A percentile compares a stretch with the other conserved stretches of the same genome.
These are phyloP conservation scores for Arthrobotrys megalospora DNA, from an alignment of 2,329 filamentous ascomycete genomes.

Conservation along the genomic window DNA sequence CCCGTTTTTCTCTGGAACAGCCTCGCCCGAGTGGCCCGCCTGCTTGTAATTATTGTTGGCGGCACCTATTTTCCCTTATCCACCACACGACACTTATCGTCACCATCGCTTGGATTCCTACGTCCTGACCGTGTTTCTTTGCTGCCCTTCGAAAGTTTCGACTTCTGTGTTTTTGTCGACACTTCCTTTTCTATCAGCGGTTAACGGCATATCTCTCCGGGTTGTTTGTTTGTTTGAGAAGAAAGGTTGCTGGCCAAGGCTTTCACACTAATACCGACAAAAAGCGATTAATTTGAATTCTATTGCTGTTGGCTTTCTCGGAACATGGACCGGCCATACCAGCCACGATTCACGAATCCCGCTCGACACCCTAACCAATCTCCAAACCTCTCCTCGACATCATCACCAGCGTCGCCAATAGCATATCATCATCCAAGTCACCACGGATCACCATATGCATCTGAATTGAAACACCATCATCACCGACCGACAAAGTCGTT, in stretches of 20 bases:
- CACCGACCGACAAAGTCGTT: constrained; percentile 57
- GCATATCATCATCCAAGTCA: constrained; percentile 54
- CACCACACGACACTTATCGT: constrained; percentile 61
- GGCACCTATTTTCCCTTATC: constrained; percentile 59
- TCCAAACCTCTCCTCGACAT: constrained; percentile 57
- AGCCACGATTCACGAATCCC: constrained; percentile 57
- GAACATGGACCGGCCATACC: constrained; percentile 61
- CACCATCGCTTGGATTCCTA: constrained; percentile 37
- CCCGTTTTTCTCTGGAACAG: constrained; percentile 59
- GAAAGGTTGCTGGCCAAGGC: constrained; percentile 47
- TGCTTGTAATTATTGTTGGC: constrained; percentile 52
- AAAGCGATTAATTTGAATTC: constrained; percentile 28
- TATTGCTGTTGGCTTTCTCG: constrained; percentile 36
- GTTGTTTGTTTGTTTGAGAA: constrained; percentile 40
- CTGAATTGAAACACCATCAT: constrained; percentile 56
- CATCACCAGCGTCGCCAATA: constrained; percentile 57
- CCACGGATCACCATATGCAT: constrained; percentile 50
- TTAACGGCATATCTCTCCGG: constrained; percentile 19
- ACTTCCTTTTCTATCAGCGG: constrained; percentile 22
- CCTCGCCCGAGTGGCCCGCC: constrained; percentile 57
- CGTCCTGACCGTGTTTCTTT: constrained; percentile 36
- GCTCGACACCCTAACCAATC: constrained; percentile 57
- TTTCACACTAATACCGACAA: constrained; percentile 49
- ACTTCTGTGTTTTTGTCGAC: constrained; percentile 31
- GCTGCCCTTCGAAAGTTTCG: constrained; percentile 11